These are phyloP conservation scores for Ceratobasidium sp. DNA, from an alignment of 1,284 basidiomycete species.

Conservation along the genomic window DNA sequence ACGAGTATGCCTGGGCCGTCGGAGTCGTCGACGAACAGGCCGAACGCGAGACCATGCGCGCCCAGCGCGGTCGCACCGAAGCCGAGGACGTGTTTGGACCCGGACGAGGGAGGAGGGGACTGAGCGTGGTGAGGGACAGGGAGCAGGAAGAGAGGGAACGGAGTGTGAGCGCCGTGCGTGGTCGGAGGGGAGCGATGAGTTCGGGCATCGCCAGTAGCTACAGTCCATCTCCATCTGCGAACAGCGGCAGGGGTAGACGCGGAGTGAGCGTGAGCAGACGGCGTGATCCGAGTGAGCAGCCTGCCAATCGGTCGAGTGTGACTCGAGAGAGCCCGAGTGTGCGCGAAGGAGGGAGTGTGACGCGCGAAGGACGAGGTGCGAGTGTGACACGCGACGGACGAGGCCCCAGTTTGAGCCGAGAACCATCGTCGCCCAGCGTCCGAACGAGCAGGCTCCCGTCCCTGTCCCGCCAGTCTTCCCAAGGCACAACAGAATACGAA, in stretches of 20 bases:
- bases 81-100: constrained; percentile 4
- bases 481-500: too few relatives aligned
- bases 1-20: constrained; percentile 78
- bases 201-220: constrained; percentile 21
- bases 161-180: constrained; percentile 1
- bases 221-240: constrained; percentile 29
- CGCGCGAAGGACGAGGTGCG: background rate
- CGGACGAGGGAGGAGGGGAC: background rate
- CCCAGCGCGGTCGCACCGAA: background rate
- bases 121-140: constrained; percentile 3
- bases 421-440: background rate
- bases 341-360: background rate
- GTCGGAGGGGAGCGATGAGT: constrained; percentile 2
- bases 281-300: constrained; percentile 14
- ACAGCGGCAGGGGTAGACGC: background rate
- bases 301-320: constrained; percentile 8
- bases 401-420: background rate
- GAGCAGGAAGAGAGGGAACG: background rate
- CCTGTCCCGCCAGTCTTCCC: background rate
- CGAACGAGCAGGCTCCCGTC: background rate
- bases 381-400: background rate
- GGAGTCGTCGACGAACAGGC: constrained; percentile 64
- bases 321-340: background rate
- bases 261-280: constrained; percentile 7
- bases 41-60: constrained; percentile 31